phyloP scores from a whole-genome alignment of 306 rosid species.

The Quercus bicolor region DNA sequence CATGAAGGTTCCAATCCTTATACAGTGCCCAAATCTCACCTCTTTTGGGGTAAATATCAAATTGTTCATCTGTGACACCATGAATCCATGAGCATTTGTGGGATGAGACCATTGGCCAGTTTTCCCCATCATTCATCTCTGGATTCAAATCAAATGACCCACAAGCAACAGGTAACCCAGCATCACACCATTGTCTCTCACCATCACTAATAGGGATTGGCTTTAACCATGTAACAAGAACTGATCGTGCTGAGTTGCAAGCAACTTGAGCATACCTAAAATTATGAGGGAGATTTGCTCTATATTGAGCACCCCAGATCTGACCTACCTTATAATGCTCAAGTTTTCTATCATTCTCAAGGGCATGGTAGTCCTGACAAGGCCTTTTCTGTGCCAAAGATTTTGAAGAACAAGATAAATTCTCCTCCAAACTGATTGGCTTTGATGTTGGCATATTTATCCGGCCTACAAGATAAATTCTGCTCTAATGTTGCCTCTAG shows the following conservation, averaged over 20 bases:
- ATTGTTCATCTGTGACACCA: slow-evolving; percentile 12
- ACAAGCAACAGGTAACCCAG: slow-evolving; percentile 25
- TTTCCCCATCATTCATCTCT: not conserved
- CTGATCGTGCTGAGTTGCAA: not conserved
- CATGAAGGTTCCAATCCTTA: slow-evolving; percentile 18
- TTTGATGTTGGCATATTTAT: not conserved
- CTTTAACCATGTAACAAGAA: slow-evolving; percentile 13
- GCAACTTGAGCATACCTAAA: slow-evolving; percentile 8
- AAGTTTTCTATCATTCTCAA: slow-evolving; percentile 6
- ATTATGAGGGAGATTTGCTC: not conserved
- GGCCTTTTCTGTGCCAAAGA: not conserved
- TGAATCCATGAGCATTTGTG: slow-evolving; percentile 9
- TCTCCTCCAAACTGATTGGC: not conserved
- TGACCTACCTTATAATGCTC: slow-evolving; percentile 7
- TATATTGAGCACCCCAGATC: slow-evolving; percentile 18
- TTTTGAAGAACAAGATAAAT: not conserved
- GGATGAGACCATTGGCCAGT: not conserved
- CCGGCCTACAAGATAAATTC: not conserved
- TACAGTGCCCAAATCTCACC: slow-evolving; percentile 30
- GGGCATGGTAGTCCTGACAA: slow-evolving; percentile 8
- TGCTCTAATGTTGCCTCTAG: not conserved
- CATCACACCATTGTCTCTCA: slow-evolving; percentile 24
- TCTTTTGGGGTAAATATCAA: slow-evolving; percentile 21
- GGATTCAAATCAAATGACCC: slow-evolving; percentile 12
- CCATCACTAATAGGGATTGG: slow-evolving; percentile 9